Conservation (phyloP, 2,329 filamentous ascomycete species). For the Botrytis medusae region DNA sequence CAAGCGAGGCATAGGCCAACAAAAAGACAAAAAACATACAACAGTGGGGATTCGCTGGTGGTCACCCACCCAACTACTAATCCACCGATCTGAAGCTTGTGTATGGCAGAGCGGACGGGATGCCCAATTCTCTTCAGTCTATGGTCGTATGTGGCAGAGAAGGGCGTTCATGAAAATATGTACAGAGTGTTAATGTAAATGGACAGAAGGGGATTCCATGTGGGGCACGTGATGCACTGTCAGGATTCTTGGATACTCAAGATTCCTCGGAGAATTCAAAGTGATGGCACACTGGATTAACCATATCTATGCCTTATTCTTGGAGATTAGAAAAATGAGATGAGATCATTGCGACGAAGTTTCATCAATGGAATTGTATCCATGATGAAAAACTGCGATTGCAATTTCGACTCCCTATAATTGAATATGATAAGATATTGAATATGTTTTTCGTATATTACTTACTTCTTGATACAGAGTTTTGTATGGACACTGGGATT, state of each 20-base stretch:
- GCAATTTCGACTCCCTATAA: background rate
- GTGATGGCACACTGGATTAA: background rate
- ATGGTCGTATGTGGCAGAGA: background rate
- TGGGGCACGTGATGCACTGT: background rate
- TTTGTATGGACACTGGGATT: background rate
- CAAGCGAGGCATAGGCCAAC: background rate
- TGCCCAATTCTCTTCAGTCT: background rate
- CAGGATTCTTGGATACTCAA: background rate
- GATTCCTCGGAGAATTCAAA: background rate
- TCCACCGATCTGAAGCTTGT: background rate
- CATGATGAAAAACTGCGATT: background rate
- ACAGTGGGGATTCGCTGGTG: too few relatives aligned
- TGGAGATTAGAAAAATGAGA: background rate
- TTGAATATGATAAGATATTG: rapidly evolving
- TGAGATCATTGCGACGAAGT: background rate
- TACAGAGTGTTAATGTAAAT: rapidly evolving
- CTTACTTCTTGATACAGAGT: background rate
- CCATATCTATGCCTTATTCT: background rate
- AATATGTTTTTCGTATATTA: rapidly evolving
- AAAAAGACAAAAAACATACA: background rate
- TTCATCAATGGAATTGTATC: background rate
- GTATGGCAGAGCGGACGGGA: background rate
- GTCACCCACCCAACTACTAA: too few relatives aligned
- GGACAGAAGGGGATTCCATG: background rate
- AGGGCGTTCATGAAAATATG: rapidly evolving